Percentiles rank a stretch among this genome's conserved stretches.
Evolutionary conservation across 2,329 filamentous ascomycete species (phyloP).

Genomic region (Hyphodiscus sp.): DNA sequence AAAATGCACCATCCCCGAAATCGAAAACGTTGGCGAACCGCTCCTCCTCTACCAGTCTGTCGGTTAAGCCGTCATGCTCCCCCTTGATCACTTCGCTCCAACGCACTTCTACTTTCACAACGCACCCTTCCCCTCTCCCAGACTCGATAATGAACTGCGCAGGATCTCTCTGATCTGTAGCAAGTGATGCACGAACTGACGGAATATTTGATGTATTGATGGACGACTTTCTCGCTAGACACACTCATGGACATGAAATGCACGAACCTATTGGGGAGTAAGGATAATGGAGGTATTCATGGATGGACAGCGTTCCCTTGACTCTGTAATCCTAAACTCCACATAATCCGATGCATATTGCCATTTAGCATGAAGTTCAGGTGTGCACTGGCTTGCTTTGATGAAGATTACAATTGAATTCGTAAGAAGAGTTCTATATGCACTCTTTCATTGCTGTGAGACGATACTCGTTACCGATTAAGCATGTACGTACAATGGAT

Average conservation of each 20-base stretch:
- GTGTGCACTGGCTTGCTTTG: constrained; percentile 9
- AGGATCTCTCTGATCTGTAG: too few relatives aligned
- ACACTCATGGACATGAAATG: background rate
- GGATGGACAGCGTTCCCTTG: background rate
- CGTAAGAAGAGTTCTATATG: background rate
- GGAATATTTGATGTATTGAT: background rate
- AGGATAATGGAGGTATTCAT: background rate
- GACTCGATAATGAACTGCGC: too few relatives aligned
- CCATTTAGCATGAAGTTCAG: constrained; percentile 15
- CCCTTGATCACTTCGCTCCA: background rate
- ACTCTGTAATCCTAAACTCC: constrained; percentile 5
- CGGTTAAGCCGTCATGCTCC: constrained; percentile 10
- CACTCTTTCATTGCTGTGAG: background rate
- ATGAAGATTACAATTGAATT: constrained; percentile 1
- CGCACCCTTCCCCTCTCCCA: too few relatives aligned
- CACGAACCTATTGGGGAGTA: background rate
- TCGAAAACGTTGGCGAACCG: constrained; percentile 95
- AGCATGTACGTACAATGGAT: background rate
- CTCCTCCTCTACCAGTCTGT: constrained; percentile 78
- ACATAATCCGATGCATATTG: constrained; percentile 12
- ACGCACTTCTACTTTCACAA: background rate
- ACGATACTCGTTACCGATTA: background rate
- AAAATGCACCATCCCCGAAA: constrained; percentile 98
- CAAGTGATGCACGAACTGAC: background rate
- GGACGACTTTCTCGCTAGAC: background rate